Conservation (phyloP, 768 basidiomycete species). For the Porphyrellus cyaneotinctus region DNA sequence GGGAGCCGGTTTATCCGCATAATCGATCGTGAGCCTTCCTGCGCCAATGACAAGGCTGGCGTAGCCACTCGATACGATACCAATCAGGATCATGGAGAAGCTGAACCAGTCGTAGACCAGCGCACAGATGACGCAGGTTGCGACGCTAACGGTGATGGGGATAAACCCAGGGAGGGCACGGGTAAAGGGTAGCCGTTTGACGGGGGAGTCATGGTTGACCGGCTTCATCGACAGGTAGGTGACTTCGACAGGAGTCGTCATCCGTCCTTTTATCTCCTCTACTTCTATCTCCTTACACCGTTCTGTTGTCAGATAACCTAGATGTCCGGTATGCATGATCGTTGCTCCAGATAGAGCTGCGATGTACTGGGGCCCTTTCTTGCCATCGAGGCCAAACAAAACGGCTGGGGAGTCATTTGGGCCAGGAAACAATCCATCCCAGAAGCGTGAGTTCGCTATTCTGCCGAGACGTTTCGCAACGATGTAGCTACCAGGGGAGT, state of each 20-base stretch:
- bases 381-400: constrained; percentile 30
- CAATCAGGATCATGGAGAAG: constrained; percentile 31
- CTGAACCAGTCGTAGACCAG: constrained; percentile 28
- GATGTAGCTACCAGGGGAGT: constrained; percentile 33
- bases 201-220: not conserved
- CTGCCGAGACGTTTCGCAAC: constrained; percentile 32
- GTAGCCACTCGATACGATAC: constrained; percentile 31
- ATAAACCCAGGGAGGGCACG: constrained; percentile 16
- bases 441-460: constrained; percentile 28
- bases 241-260: constrained; percentile 12
- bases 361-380: constrained; percentile 26
- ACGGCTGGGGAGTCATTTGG: constrained; percentile 20
- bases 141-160: constrained; percentile 24
- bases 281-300: not conserved
- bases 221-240: constrained; percentile 19
- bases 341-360: constrained; percentile 30
- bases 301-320: constrained; percentile 26
- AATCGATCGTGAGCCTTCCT: constrained; percentile 17
- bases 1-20: constrained; percentile 10
- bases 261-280: not conserved
- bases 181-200: not conserved
- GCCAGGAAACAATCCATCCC: constrained; percentile 33
- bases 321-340: constrained; percentile 27
- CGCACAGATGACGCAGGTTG: constrained; percentile 23
- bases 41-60: constrained; percentile 25